Evolutionary conservation across 1,284 basidiomycete species (phyloP), one percentile per base, ranked within the genome.

Genomic region (Pseudozyma sp.): DNA sequence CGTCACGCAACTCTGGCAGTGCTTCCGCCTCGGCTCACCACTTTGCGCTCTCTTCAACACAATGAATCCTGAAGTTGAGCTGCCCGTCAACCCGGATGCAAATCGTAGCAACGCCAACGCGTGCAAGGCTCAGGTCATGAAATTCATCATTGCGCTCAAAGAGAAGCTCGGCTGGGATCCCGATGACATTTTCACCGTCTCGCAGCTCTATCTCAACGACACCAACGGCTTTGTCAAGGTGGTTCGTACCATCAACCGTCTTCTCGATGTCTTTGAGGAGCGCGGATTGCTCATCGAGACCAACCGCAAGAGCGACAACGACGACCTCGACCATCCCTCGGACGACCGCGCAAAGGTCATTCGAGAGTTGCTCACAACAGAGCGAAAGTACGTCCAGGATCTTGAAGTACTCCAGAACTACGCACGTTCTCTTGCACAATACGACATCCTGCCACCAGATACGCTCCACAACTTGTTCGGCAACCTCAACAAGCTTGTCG

Each of bases 381-480:
- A 99, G 86, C 91, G 96, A 58, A 97, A 97, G 87, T 99, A 96
- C 86, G 96, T 99, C 16, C 93, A 96, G 86, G 96, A 99, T 86
- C 88, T 99, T 61, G 97, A 99, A 86, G 91, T 95, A 81, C 91
- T 99, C 89, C 83, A 87, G 76, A 84, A 84, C 71, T 87, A 86
- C 51, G 83, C 85, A 51, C 76, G 82, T 11, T 79, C 83, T 14
- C 88, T 98, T 62, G 89, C 92, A 9, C 90, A 92, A 85, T 90
- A 90, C 78, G 93, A 93, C 79, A 89, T 93, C 63, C 91, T 99
- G 71, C 92, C 95, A 80, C 91, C 93, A 75, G 96, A 98, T 85
- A 96, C 94, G 47, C 93, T 97, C 58, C 95, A 97, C 86, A 89
- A 92, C 66, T 91, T 99, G 66, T 99, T 99, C 86, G 94, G 96